Evolutionary conservation across 768 basidiomycete genomes (phyloP).

Genomic region (Leucosporidium creatinivorum): DNA sequence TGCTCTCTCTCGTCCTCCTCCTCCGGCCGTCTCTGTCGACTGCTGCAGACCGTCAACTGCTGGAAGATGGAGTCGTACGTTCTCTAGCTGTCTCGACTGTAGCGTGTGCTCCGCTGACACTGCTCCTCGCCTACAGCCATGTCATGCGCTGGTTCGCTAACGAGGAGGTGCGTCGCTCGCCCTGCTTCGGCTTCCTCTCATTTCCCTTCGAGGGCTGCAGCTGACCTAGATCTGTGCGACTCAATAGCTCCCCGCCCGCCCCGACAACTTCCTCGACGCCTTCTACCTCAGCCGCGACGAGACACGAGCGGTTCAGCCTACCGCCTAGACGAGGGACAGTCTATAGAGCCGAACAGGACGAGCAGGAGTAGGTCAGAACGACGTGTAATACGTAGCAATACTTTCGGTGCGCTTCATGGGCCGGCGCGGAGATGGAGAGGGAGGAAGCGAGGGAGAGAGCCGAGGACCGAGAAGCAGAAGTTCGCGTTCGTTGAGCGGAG

Average conservation of each 20-base stretch:
- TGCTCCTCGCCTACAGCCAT: constrained; percentile 7
- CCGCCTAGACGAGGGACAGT: not conserved
- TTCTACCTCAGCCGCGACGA: constrained; percentile 35
- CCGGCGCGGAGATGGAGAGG: too few relatives aligned
- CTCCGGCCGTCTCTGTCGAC: not conserved
- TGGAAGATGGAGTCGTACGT: constrained; percentile 34
- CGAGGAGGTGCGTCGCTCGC: constrained; percentile 25
- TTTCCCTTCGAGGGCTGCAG: not conserved
- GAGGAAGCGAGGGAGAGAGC: too few relatives aligned
- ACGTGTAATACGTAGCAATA: too few relatives aligned
- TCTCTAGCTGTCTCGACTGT: fast-evolving
- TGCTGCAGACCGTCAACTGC: constrained; percentile 31
- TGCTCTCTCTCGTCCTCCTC: too few relatives aligned
- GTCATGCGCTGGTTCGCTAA: constrained; percentile 27
- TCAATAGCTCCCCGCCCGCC: constrained; percentile 16
- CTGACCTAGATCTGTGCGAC: not conserved
- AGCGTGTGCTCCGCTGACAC: not conserved
- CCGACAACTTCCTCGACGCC: constrained; percentile 32
- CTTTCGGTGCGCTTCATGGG: too few relatives aligned
- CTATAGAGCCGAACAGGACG: too few relatives aligned
- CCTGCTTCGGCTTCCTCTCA: not conserved
- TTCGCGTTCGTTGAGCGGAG: too few relatives aligned
- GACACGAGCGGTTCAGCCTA: constrained; percentile 28
- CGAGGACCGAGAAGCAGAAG: too few relatives aligned
- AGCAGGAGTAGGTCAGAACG: too few relatives aligned